A percentile compares a stretch with the other conserved stretches of the same genome.
Conservation (phyloP, 2,329 filamentous ascomycete genomes). For the Ceratocystis ficicola region DNA sequence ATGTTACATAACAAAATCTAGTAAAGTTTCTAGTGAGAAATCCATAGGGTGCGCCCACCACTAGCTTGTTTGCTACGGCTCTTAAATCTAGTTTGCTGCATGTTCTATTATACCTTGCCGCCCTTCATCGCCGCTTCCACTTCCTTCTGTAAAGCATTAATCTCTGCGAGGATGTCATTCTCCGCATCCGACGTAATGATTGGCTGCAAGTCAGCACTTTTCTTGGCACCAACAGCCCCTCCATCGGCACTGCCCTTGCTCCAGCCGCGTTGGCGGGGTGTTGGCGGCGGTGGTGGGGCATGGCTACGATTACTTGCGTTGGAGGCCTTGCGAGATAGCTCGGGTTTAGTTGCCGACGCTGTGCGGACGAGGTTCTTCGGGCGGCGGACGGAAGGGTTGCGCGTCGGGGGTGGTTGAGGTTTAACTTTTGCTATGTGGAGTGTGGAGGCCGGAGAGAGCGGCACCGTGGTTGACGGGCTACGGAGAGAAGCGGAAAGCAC, state of each 20-base stretch:
- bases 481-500: slow-evolving; percentile 15
- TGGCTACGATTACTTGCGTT: slow-evolving; percentile 7
- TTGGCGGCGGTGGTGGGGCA: slow-evolving; percentile 39
- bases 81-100: no score
- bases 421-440: slow-evolving; percentile 28
- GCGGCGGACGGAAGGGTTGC: slow-evolving; percentile 35
- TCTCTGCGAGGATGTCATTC: slow-evolving; percentile 56
- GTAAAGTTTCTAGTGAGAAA: not conserved
- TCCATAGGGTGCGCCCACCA: no score
- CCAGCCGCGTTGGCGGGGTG: slow-evolving; percentile 36
- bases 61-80: no score
- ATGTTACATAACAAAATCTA: not conserved
- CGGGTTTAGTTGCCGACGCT: slow-evolving; percentile 21
- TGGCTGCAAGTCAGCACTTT: slow-evolving; percentile 17
- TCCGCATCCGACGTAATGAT: slow-evolving; percentile 23
- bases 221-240: slow-evolving; percentile 24
- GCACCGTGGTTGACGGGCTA: slow-evolving; percentile 32
- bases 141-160: slow-evolving; percentile 60
- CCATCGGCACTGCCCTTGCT: slow-evolving; percentile 36
- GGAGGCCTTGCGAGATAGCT: slow-evolving; percentile 5
- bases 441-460: slow-evolving; percentile 36
- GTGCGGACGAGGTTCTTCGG: slow-evolving; percentile 33
- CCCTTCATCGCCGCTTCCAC: slow-evolving; percentile 45
- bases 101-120: not conserved
- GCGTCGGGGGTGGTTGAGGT: slow-evolving; percentile 35